Conservation (phyloP, 805 yeast species). For the Candida ortonii region DNA sequence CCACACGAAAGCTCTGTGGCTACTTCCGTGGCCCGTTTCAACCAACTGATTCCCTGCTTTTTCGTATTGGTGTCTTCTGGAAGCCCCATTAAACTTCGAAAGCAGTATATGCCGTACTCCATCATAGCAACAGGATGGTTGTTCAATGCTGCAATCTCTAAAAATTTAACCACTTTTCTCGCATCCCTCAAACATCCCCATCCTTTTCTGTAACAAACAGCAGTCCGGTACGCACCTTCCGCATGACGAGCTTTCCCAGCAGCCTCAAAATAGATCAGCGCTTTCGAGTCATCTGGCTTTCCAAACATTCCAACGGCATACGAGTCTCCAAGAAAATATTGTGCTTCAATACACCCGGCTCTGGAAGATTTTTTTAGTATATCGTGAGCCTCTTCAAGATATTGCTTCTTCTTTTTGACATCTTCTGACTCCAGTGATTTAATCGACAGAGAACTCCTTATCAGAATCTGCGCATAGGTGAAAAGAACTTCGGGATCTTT, state of each 20-base stretch:
- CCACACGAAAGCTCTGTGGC: constrained; percentile 84
- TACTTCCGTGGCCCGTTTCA: constrained; percentile 77
- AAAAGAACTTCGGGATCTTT: constrained; percentile 85
- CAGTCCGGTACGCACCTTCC: constrained; percentile 88
- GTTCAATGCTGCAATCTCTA: constrained; percentile 82
- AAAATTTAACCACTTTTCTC: constrained; percentile 75
- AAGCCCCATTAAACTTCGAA: constrained; percentile 81
- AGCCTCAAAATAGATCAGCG: constrained; percentile 71
- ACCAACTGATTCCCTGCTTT: constrained; percentile 89
- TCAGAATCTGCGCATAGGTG: constrained; percentile 80
- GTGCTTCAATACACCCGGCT: constrained; percentile 85
- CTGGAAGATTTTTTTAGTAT: constrained; percentile 58
- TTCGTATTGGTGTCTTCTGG: constrained; percentile 64
- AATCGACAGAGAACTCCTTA: constrained; percentile 35
- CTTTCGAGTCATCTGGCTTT: constrained; percentile 71
- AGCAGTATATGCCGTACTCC: constrained; percentile 84
- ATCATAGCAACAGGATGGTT: constrained; percentile 98
- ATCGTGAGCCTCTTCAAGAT: constrained; percentile 70
- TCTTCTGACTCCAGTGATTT: constrained; percentile 22
- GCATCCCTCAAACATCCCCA: constrained; percentile 89
- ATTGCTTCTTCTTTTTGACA: constrained; percentile 44
- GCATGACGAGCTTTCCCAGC: constrained; percentile 94
- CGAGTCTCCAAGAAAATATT: constrained; percentile 88
- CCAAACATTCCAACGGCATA: constrained; percentile 82
- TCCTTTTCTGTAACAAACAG: constrained; percentile 91